Conservation (phyloP, 2,329 filamentous ascomycete species). For the Colletotrichum chrysophilum region DNA sequence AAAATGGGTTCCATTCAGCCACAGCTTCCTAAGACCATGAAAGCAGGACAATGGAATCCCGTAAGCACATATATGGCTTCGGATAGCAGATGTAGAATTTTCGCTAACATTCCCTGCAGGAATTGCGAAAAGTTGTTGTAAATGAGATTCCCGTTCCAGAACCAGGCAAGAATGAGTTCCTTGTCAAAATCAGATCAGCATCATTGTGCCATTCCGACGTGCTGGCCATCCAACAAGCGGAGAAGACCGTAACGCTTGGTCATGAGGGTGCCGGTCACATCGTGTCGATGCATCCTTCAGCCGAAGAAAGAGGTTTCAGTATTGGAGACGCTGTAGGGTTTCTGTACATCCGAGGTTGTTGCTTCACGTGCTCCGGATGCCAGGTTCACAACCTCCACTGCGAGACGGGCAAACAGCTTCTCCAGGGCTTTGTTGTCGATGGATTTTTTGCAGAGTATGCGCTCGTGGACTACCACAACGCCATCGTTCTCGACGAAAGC, state of each 20-base stretch:
- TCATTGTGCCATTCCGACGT: conserved; percentile 39
- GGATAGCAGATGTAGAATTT: background rate
- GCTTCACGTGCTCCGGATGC: conserved; percentile 52
- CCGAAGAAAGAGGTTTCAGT: conserved; percentile 42
- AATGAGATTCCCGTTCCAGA: conserved; percentile 49
- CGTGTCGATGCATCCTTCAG: conserved; percentile 38
- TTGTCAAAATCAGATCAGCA: conserved; percentile 38
- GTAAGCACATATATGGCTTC: conserved; percentile 6
- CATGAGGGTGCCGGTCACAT: conserved; percentile 53
- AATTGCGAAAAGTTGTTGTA: conserved; percentile 32
- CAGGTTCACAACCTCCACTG: conserved; percentile 46
- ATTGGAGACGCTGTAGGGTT: conserved; percentile 50
- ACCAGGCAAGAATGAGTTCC: conserved; percentile 44
- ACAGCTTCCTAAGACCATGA: conserved; percentile 13
- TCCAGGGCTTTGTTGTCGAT: conserved; percentile 47
- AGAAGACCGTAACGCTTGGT: conserved; percentile 35
- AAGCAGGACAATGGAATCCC: conserved; percentile 25
- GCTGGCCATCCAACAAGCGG: conserved; percentile 27
- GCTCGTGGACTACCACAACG: conserved; percentile 49
- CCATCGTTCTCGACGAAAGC: conserved; percentile 40
- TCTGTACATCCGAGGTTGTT: conserved; percentile 48
- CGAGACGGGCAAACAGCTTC: conserved; percentile 38
- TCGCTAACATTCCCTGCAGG: conserved; percentile 2
- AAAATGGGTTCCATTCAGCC: background rate
- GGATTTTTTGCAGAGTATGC: conserved; percentile 55